Percentiles rank a stretch among this genome's conserved stretches.
phyloP scores from a whole-genome alignment of 1,284 basidiomycete species.

The Schizopora paradoxa region DNA sequence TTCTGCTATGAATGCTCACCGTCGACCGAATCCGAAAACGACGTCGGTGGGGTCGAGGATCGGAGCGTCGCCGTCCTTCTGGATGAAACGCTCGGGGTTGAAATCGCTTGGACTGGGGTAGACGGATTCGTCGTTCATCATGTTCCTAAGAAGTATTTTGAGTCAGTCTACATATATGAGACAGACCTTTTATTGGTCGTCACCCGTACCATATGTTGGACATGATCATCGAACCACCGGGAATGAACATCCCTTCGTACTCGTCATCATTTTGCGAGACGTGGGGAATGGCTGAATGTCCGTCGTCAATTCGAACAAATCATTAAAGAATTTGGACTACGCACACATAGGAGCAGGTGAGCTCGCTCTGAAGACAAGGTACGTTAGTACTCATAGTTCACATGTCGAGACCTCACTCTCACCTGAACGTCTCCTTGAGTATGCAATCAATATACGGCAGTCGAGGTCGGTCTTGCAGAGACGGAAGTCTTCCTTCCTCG shows the following conservation, averaged over 20 bases:
- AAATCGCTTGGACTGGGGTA: slow-evolving; percentile 12
- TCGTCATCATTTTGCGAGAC: slow-evolving; percentile 2
- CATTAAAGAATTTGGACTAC: background rate
- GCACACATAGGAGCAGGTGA: background rate
- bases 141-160: slow-evolving; percentile 6
- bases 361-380: background rate
- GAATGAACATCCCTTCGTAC: slow-evolving; percentile 13
- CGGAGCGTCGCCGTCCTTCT: background rate
- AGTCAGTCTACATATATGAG: background rate
- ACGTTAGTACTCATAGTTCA: background rate
- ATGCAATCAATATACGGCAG: slow-evolving; percentile 28
- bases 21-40: no score
- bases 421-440: slow-evolving; percentile 28
- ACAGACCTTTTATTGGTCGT: no score
- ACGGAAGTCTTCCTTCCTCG: slow-evolving; percentile 23
- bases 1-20: no score
- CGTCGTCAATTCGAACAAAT: background rate
- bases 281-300: slow-evolving; percentile 9
- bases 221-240: slow-evolving; percentile 9
- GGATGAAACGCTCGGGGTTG: slow-evolving; percentile 8
- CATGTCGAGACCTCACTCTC: background rate
- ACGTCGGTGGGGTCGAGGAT: slow-evolving; percentile 3
- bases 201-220: slow-evolving; percentile 15
- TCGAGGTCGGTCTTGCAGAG: slow-evolving; percentile 21
- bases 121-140: slow-evolving; percentile 13